Conservation (phyloP, 768 basidiomycete species). For the Kwoniella dendrophila region DNA sequence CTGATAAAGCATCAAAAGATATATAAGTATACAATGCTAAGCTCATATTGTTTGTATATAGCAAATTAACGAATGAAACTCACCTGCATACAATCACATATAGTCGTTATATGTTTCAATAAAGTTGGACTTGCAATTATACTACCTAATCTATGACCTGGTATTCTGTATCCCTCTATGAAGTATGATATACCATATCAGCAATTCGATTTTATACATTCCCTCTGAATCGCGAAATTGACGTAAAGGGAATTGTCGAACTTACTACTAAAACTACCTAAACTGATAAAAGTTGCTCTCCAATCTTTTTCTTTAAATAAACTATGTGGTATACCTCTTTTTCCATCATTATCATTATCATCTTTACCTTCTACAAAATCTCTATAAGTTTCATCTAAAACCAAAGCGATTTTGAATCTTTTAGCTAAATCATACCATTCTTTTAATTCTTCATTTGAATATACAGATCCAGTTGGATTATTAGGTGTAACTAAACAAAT, state of each 20-base stretch:
- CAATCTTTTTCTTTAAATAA: constrained; percentile 60
- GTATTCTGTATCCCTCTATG: constrained; percentile 57
- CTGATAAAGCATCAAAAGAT: constrained; percentile 27
- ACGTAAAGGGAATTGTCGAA: constrained; percentile 39
- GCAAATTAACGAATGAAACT: too few relatives aligned
- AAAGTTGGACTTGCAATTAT: constrained; percentile 67
- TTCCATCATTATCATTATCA: constrained; percentile 13
- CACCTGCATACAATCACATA: constrained; percentile 74
- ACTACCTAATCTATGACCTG: constrained; percentile 77
- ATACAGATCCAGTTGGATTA: constrained; percentile 68
- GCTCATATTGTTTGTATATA: not conserved
- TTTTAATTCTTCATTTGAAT: constrained; percentile 63
- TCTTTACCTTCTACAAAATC: constrained; percentile 63
- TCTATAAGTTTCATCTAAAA: constrained; percentile 87
- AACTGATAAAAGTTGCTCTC: constrained; percentile 67
- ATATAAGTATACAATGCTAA: not conserved
- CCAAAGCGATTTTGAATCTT: constrained; percentile 64
- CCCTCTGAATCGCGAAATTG: not conserved
- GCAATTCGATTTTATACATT: not conserved
- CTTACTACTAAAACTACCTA: constrained; percentile 81
- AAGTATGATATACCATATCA: not conserved
- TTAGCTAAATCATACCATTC: constrained; percentile 67
- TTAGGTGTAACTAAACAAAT: constrained; percentile 66
- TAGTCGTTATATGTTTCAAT: constrained; percentile 62
- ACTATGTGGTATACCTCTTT: constrained; percentile 45